Base-by-base conservation (phyloP, 371 early-diverging fungal species). In the Caulochytrium protostelioides region DNA sequence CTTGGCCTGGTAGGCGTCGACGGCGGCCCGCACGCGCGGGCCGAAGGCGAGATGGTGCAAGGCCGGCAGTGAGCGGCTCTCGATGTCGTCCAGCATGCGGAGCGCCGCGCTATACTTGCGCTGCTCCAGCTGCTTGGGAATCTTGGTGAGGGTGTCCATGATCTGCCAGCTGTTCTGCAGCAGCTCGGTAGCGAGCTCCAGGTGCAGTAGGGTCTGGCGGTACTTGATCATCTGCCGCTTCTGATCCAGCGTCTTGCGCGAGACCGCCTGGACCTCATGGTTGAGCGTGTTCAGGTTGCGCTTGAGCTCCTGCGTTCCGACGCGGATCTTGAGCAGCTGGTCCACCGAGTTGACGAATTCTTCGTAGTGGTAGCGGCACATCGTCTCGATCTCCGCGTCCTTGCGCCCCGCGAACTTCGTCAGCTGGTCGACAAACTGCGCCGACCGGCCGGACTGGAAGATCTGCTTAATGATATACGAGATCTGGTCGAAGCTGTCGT, bases 341-440 rank as follows among this genome's bases (percentile, higher is more conserved):
- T 86, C 94, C 0, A 95, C 84, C 1, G 86, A 76, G 45, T 83
- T 82, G 6, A 90, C 82, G 49, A 95, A 92, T 63, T 95, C 94
- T 73, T 86, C 85, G 48, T 90, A 89, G 52, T 97, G 81, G 41
- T 73, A 68, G 50, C 82, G 81, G 63, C 97, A 97, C 69, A 97
- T 77, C 45, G 77, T 74, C 58, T 91, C 90, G 44, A 97, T 97
- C 55, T 97, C 97, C n/a, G 68, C 65, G 48, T 92, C 94, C 46
- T 91, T 90, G 39, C 72, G 69, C 28, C 67, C 51, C 13, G 84
- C 75, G 38, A 90, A 77, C 31, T 60, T 30, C 32, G 68, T 65
- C 6, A 95, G 65, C 28, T 85, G 82, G 28, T 89, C 83, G 10
- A 80, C 52, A 45, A 91, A 90, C 14, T 75, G 69, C 28, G 76